phyloP scores from a whole-genome alignment of 805 yeast genomes.

The Candida fluviatilis region DNA sequence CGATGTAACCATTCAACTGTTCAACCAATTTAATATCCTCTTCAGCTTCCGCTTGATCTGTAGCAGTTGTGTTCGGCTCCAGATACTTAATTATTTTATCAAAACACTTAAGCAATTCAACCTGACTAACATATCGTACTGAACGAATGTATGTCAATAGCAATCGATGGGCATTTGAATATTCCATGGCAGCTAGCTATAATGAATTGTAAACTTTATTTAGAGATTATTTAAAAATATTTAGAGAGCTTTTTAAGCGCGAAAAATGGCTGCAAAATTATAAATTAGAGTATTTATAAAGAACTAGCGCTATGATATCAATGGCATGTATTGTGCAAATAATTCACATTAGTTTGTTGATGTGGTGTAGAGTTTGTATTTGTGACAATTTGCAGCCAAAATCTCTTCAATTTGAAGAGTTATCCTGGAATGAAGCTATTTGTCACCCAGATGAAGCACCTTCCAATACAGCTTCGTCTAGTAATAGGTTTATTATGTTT shows the following conservation, averaged over 20 bases:
- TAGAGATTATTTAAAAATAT: not conserved
- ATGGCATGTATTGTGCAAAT: not conserved
- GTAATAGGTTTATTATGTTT: not conserved
- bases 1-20: slow-evolving; percentile 15
- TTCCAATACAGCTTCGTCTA: not conserved
- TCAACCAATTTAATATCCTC: not conserved
- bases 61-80: not conserved
- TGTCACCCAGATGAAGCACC: not conserved
- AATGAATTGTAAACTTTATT: no score
- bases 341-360: not conserved
- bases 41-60: not conserved
- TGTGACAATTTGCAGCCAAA: not conserved
- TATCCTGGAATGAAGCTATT: not conserved
- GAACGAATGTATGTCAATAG: slow-evolving; percentile 29
- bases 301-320: not conserved
- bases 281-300: no score
- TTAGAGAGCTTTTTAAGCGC: not conserved
- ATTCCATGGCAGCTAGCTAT: slow-evolving; percentile 3
- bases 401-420: not conserved
- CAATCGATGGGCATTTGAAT: slow-evolving; percentile 14
- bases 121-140: slow-evolving; percentile 16
- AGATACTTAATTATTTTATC: slow-evolving; percentile 8
- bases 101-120: slow-evolving; percentile 20
- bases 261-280: slow-evolving; percentile 1
- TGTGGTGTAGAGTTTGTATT: not conserved